Evolutionary conservation across 2,329 filamentous ascomycete genomes (phyloP), one percentile per base, ranked within the genome.

Genomic region (Ophiognomonia clavigignenti-juglandacearum): DNA sequence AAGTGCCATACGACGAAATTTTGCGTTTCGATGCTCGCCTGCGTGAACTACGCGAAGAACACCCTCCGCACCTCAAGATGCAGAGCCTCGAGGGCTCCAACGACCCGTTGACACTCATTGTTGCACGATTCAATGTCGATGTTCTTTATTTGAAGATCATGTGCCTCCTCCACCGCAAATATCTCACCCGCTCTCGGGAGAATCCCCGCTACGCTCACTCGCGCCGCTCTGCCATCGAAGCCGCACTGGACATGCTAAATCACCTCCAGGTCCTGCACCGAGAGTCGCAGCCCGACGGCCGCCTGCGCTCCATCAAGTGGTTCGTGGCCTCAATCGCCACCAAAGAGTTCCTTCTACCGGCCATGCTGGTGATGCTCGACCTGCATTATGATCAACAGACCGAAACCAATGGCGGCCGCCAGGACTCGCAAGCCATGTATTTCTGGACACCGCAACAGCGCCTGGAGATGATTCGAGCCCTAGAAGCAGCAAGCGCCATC

Each of bases 121-220:
- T 95, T 70, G 86, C 91, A 43, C 83, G 91, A 23, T 91, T 90
- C 61, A 86, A 86, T 47, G 71, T 96, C 26, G 88, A 93, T 52
- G 84, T 93, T 41, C 69, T 96, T 5, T 95, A 90, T 61, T 83
- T 95, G 54, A 96, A 95, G 67, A 86, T 90, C 16, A 77, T 95
- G 57, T 95, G 89, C 58, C 79, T 96, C 19, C 77, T 98, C 32
- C 93, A 98, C 64, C 80, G 90, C 42, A 90, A 90, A 54, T 96
- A 93, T 63, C 77, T 96, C 48, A 74, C 80, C n/a, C 80, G 83
- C 50, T 87, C 90, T 5, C 75, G 86, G 39, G 80, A 86, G 50
- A 93, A 92, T 57, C 73, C 86, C 9, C 79, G 90, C 8, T 97
- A 95, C 59, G 80, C 83, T 8, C 88, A 93, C 60, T 96, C 90